These are phyloP conservation scores for Gremmenia infestans DNA, from an alignment of 2,329 filamentous ascomycete species.

Conservation along the genomic window DNA sequence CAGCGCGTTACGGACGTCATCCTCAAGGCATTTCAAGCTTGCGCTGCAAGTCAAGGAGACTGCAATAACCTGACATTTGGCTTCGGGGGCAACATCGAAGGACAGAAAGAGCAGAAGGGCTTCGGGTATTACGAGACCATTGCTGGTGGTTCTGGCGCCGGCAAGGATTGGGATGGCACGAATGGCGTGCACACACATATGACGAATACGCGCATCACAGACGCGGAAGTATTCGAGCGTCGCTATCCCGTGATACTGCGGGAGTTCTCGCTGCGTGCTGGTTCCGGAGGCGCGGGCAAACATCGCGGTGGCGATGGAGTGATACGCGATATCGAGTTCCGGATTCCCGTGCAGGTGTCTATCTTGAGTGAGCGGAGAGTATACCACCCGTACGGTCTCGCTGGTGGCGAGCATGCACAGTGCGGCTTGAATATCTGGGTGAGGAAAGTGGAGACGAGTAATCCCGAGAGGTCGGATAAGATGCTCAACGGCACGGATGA, in stretches of 20 bases:
- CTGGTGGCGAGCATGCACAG: slow-evolving; percentile 72
- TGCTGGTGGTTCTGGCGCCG: slow-evolving; percentile 70
- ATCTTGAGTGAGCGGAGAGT: slow-evolving; percentile 76
- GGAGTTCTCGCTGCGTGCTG: slow-evolving; percentile 60
- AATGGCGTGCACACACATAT: slow-evolving; percentile 60
- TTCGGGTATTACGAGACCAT: slow-evolving; percentile 90
- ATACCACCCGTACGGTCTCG: slow-evolving; percentile 74
- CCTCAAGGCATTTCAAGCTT: slow-evolving; percentile 72
- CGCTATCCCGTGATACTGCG: slow-evolving; percentile 70
- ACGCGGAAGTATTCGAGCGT: slow-evolving; percentile 73
- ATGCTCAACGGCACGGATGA: slow-evolving; percentile 27
- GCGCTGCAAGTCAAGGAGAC: slow-evolving; percentile 73
- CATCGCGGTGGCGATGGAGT: slow-evolving; percentile 73
- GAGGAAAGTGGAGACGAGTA: slow-evolving; percentile 58
- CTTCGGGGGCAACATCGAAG: slow-evolving; percentile 62
- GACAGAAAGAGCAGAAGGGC: slow-evolving; percentile 58
- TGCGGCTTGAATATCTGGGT: slow-evolving; percentile 88
- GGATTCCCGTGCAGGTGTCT: slow-evolving; percentile 70
- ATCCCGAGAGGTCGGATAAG: slow-evolving; percentile 42
- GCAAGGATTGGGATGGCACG: slow-evolving; percentile 68
- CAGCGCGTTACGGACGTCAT: slow-evolving; percentile 83
- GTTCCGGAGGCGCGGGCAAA: slow-evolving; percentile 59
- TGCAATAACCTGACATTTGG: slow-evolving; percentile 85
- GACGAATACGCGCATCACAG: slow-evolving; percentile 82
- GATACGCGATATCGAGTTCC: slow-evolving; percentile 74